These are phyloP conservation scores for Letharia columbiana DNA, from an alignment of 495 filamentous ascomycete genomes.

Conservation along the genomic window DNA sequence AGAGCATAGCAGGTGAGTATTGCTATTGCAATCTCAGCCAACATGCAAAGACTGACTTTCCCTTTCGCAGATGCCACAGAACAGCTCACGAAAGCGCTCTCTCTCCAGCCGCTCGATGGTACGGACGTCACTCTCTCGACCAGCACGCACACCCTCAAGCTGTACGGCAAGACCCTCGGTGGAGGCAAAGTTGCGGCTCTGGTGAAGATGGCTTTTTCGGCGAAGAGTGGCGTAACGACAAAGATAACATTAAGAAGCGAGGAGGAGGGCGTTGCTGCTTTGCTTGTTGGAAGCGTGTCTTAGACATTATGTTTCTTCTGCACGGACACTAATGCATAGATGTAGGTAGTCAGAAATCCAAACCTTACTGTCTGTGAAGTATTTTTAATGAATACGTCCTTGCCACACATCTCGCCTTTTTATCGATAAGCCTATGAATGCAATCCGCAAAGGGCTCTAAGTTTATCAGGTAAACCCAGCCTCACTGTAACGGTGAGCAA, in stretches of 20 bases:
- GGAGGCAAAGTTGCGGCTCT: constrained; percentile 83
- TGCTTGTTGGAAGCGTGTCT: constrained; percentile 77
- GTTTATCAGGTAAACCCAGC: too few species aligned
- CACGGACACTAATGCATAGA: neutral
- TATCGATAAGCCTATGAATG: neutral
- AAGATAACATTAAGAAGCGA: constrained; percentile 88
- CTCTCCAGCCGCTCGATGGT: constrained; percentile 87
- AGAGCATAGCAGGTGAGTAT: constrained; percentile 81
- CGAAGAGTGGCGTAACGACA: constrained; percentile 85
- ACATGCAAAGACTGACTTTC: constrained; percentile 31
- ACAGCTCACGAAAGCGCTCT: constrained; percentile 75
- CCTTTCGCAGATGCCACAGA: constrained; percentile 74
- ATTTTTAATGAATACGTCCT: neutral
- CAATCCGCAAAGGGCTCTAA: too few species aligned
- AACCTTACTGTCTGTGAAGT: neutral
- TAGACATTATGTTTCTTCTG: constrained; percentile 31
- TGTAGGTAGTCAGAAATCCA: neutral
- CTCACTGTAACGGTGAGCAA: too few species aligned
- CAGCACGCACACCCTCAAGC: constrained; percentile 88
- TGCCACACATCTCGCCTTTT: neutral
- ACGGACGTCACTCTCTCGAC: constrained; percentile 79
- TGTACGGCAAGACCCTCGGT: constrained; percentile 89
- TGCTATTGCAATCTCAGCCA: neutral
- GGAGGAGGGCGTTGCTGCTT: constrained; percentile 80
- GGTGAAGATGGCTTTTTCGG: constrained; percentile 87